Evolutionary conservation across 192 early-diverging fungal genomes (phyloP).

Genomic region (Mortierella alpina): DNA sequence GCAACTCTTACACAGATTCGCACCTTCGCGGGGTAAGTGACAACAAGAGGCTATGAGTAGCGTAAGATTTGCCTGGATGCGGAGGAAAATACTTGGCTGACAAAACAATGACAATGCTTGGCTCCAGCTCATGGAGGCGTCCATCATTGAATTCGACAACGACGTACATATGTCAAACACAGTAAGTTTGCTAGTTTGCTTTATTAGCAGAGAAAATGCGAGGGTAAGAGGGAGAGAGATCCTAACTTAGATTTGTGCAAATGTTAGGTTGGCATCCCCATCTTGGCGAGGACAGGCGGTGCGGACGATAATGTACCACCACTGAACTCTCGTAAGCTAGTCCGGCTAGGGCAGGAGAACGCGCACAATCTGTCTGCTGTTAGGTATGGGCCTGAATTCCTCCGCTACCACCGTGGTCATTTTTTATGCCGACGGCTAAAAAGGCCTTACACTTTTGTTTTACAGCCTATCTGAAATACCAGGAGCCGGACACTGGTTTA

Average conservation of each 20-base stretch:
- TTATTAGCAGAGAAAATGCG: not conserved
- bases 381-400: slow-evolving; percentile 42
- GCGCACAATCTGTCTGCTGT: slow-evolving; percentile 58
- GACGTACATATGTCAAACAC: slow-evolving; percentile 77
- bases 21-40: slow-evolving; percentile 66
- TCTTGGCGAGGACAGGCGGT: slow-evolving; percentile 69
- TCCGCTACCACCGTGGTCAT: not conserved
- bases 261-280: slow-evolving; percentile 69
- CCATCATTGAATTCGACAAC: slow-evolving; percentile 80
- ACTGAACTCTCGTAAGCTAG: slow-evolving; percentile 69
- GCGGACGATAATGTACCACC: slow-evolving; percentile 83
- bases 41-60: not conserved
- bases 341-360: slow-evolving; percentile 74
- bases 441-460: slow-evolving; percentile 5
- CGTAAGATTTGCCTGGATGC: not conserved
- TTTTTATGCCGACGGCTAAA: not conserved
- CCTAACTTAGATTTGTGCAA: too few relatives aligned
- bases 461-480: slow-evolving; percentile 70
- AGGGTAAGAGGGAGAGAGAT: too few relatives aligned
- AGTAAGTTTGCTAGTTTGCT: slow-evolving; percentile 44
- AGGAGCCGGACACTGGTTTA: slow-evolving; percentile 77
- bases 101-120: not conserved
- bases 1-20: slow-evolving; percentile 72
- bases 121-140: slow-evolving; percentile 70
- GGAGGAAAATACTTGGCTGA: not conserved